Conservation (phyloP, 1,139 yeast species). For the Torulaspora pretoriensis region DNA sequence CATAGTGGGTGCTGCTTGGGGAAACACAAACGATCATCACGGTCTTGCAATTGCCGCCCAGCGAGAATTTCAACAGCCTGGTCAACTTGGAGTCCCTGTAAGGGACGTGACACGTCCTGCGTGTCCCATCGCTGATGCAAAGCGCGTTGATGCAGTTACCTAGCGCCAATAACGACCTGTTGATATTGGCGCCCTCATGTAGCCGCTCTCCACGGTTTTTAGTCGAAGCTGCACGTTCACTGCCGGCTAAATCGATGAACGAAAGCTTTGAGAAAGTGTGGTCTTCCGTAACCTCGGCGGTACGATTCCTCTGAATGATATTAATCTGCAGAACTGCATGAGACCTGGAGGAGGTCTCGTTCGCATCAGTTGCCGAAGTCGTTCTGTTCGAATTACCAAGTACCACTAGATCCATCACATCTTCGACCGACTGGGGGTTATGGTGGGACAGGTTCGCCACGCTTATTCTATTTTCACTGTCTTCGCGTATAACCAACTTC, state of each 20-base stretch:
- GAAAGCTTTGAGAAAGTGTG: slow-evolving; percentile 77
- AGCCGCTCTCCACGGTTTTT: slow-evolving; percentile 74
- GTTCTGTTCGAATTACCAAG: slow-evolving; percentile 74
- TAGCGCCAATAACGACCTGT: slow-evolving; percentile 77
- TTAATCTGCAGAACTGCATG: slow-evolving; percentile 89
- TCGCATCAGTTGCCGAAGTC: slow-evolving; percentile 85
- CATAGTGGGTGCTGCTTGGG: slow-evolving; percentile 81
- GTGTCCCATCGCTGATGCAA: slow-evolving; percentile 41
- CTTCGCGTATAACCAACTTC: slow-evolving; percentile 63
- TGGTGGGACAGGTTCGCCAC: slow-evolving; percentile 73
- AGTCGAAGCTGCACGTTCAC: slow-evolving; percentile 90
- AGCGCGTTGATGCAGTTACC: slow-evolving; percentile 94
- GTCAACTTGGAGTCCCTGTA: slow-evolving; percentile 88
- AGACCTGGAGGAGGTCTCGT: slow-evolving; percentile 83
- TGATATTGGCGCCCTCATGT: slow-evolving; percentile 89
- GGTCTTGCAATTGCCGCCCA: slow-evolving; percentile 94
- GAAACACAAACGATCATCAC: slow-evolving; percentile 94
- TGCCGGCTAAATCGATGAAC: slow-evolving; percentile 88
- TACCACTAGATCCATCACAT: slow-evolving; percentile 75
- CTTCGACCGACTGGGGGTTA: slow-evolving; percentile 59
- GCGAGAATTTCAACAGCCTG: slow-evolving; percentile 74
- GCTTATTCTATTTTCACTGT: slow-evolving; percentile 58
- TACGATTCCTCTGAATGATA: slow-evolving; percentile 54
- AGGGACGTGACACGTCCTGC: slow-evolving; percentile 62
- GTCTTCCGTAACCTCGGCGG: slow-evolving; percentile 61